These are phyloP conservation scores for Sclerotiophoma versabilis DNA, from an alignment of 2,329 filamentous ascomycete species.

Conservation along the genomic window DNA sequence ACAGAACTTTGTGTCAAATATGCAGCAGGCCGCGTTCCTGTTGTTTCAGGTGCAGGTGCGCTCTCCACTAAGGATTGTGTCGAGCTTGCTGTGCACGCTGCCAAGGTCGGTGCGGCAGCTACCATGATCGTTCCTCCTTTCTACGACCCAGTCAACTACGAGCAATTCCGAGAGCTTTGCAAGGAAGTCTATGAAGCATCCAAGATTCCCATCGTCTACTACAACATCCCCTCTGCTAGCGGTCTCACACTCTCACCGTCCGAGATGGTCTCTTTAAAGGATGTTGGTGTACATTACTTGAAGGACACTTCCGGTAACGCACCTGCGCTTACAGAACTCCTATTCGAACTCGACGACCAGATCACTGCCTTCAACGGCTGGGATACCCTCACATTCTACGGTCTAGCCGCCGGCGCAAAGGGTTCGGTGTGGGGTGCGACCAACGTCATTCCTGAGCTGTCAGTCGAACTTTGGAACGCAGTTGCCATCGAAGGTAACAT, in stretches of 20 bases:
- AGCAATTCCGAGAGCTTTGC: slow-evolving; percentile 52
- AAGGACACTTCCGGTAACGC: slow-evolving; percentile 63
- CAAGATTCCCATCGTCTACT: slow-evolving; percentile 58
- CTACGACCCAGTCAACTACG: slow-evolving; percentile 55
- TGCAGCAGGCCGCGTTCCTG: slow-evolving; percentile 51
- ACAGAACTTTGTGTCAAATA: slow-evolving; percentile 50
- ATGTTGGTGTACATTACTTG: slow-evolving; percentile 58
- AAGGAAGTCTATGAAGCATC: slow-evolving; percentile 52
- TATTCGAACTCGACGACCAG: slow-evolving; percentile 52
- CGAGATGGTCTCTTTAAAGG: slow-evolving; percentile 54
- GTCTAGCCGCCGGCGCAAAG: slow-evolving; percentile 58
- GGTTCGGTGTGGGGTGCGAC: slow-evolving; percentile 61
- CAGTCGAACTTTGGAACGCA: slow-evolving; percentile 57
- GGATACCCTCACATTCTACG: slow-evolving; percentile 63
- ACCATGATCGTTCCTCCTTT: slow-evolving; percentile 61
- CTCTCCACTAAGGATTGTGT: slow-evolving; percentile 52
- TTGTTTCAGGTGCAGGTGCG: slow-evolving; percentile 56
- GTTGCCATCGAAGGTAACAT: slow-evolving; percentile 55
- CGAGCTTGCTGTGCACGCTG: slow-evolving; percentile 53
- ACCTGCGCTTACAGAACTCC: slow-evolving; percentile 58
- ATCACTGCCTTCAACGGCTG: slow-evolving; percentile 62
- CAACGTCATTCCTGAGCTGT: slow-evolving; percentile 60
- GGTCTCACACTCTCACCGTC: slow-evolving; percentile 53
- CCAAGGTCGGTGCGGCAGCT: slow-evolving; percentile 50
- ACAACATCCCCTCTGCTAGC: slow-evolving; percentile 60